Evolutionary conservation across 305 asterid species (phyloP).

Genomic region (Fraxinus paxiana): DNA sequence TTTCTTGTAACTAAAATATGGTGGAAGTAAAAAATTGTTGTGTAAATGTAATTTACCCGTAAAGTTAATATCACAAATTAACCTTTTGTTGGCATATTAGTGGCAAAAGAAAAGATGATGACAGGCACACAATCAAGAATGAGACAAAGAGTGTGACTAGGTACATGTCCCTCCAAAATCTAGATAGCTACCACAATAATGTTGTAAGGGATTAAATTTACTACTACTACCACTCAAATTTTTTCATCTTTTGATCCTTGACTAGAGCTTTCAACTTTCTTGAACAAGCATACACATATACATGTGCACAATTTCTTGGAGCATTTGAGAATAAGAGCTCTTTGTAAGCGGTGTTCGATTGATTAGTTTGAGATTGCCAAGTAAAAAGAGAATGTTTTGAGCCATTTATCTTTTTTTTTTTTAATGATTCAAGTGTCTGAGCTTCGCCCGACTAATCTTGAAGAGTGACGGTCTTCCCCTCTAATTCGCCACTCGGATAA

Average conservation of each 20-base stretch:
- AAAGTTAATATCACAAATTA: background rate
- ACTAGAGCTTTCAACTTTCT: background rate
- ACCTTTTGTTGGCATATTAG: background rate
- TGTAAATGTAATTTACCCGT: background rate
- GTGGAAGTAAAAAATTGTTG: no score
- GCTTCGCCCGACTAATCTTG: no score
- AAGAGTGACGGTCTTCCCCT: no score
- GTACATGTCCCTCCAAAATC: slow-evolving; percentile 17
- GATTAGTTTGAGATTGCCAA: background rate
- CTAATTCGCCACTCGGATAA: no score
- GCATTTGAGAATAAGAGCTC: background rate
- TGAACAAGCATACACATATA: background rate
- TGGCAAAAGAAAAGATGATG: slow-evolving; percentile 21
- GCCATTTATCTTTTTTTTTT: background rate
- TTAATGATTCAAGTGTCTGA: no score
- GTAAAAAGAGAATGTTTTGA: background rate
- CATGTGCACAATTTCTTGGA: background rate
- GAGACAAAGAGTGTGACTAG: slow-evolving; percentile 33
- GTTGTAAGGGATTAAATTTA: background rate
- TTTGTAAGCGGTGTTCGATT: background rate
- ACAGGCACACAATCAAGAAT: slow-evolving; percentile 20
- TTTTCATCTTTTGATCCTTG: background rate
- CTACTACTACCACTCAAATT: background rate
- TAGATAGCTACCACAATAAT: background rate
- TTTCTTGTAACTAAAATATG: no score